Base-by-base conservation (phyloP, 2,329 filamentous ascomycete species). In the Nemania abortiva region DNA sequence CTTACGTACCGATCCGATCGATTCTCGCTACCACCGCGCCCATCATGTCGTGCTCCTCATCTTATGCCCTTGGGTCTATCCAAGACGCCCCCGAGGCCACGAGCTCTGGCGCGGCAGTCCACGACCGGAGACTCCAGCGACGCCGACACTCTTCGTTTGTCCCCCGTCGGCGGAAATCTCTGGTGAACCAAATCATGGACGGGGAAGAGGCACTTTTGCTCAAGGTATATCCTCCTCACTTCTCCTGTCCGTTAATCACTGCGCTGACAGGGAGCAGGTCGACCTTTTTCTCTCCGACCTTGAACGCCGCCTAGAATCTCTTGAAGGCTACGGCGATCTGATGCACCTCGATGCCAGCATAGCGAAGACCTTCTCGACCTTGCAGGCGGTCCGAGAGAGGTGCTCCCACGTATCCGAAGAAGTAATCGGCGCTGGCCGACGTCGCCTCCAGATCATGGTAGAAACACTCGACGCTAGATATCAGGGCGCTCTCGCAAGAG, bases 331-430 rank as follows among this genome's bases (percentile, higher is more conserved):
- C 77, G 91, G 93, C 72, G 93, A 97, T 77, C 82, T 94, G 68
- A 91, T 91, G 58, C 68, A 77, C 70, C 87, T 97, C 74, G 96
- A 99, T 79, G 87, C 91, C 53, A 92, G 93, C 76, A 90, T 98
- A 65, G 91, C 92, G 52, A 89, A 93, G 73, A 94, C 95, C 22
- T 97, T 97, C 81, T 86, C 90, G 18, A 97, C 95, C 0, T 85
- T 99, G 1, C 91, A 95, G 77, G 90, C 93, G 7, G 95, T 99
- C 29, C 90, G 95, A 70, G 91, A 94, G 73, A 90, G 94, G 75
- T 99, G 96, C 81, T 94, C 93, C 47, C 90, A 95, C 72, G 94
- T 95, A 22, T 97, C 95, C 0, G 95, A 94, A 70, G 95, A 96
- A 77, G 88, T 98, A 55, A 89, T 98, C 74, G 96, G 94, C 65